phyloP scores from a whole-genome alignment of 208 protist genomes.

The Leishmania guyanensis region DNA sequence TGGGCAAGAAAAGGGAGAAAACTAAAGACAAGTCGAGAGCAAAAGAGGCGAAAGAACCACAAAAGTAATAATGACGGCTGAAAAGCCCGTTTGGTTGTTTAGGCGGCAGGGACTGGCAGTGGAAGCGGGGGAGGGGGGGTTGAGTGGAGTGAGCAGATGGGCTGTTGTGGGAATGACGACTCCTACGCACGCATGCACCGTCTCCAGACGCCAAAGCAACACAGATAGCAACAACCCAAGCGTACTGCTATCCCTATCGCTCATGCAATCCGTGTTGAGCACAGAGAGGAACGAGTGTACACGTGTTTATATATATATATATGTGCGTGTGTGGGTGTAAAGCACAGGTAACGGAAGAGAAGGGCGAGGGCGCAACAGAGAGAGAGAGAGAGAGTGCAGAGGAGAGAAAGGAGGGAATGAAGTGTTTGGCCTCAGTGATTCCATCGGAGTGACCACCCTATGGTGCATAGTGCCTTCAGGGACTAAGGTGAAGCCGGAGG shows the following conservation, averaged over 20 bases:
- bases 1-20: not conserved
- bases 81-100: not conserved
- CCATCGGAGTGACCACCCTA: not conserved
- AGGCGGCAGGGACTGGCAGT: not conserved
- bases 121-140: not conserved
- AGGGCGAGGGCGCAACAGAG: not conserved
- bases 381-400: too few species aligned
- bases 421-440: not conserved
- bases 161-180: not conserved
- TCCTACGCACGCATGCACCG: conserved; percentile 13
- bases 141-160: not conserved
- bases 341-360: not conserved
- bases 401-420: not conserved
- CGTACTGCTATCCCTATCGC: conserved; percentile 1
- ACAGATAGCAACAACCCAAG: not conserved
- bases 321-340: not conserved
- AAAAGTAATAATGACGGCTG: not conserved
- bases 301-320: too few species aligned
- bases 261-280: not conserved
- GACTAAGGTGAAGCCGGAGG: not conserved
- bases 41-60: not conserved
- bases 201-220: conserved; percentile 8
- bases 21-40: not conserved
- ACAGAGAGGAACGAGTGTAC: not conserved
- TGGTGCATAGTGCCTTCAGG: not conserved